A percentile compares a stretch with the other conserved stretches of the same genome.
These are phyloP conservation scores for Penicillium paxilli DNA, from an alignment of 495 filamentous ascomycete species.

Conservation along the genomic window DNA sequence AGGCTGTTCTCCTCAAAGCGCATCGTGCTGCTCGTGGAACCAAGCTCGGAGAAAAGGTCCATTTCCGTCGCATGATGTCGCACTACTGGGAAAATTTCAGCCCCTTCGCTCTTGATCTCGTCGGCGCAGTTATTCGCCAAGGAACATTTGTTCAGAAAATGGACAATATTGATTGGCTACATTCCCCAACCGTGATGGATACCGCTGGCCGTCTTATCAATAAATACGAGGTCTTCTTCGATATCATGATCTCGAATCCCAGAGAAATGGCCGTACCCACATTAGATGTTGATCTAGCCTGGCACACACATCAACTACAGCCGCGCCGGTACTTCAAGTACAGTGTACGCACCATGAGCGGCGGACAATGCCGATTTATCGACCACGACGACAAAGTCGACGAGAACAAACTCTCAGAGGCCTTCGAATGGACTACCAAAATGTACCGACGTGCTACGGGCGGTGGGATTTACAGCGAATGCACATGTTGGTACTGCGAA, in stretches of 20 bases:
- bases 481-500: slow-evolving; percentile 90
- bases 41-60: slow-evolving; percentile 36
- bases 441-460: slow-evolving; percentile 60
- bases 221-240: slow-evolving; percentile 71
- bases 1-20: slow-evolving; percentile 6
- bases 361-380: slow-evolving; percentile 46
- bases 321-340: slow-evolving; percentile 62
- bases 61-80: slow-evolving; percentile 71
- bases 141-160: slow-evolving; percentile 80
- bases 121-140: slow-evolving; percentile 77
- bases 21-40: background rate
- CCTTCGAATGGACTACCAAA: slow-evolving; percentile 75
- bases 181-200: slow-evolving; percentile 58
- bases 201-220: slow-evolving; percentile 66
- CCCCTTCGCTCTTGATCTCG: slow-evolving; percentile 70
- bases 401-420: slow-evolving; percentile 57
- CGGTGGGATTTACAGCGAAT: slow-evolving; percentile 70
- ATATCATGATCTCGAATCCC: slow-evolving; percentile 59
- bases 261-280: slow-evolving; percentile 69
- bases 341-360: slow-evolving; percentile 11
- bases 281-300: slow-evolving; percentile 80
- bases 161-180: slow-evolving; percentile 74
- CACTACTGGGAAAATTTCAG: slow-evolving; percentile 79
- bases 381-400: slow-evolving; percentile 87
- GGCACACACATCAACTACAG: slow-evolving; percentile 65